These are phyloP conservation scores for Gymnopus androsaceus DNA, from an alignment of 1,284 basidiomycete genomes.

Conservation along the genomic window DNA sequence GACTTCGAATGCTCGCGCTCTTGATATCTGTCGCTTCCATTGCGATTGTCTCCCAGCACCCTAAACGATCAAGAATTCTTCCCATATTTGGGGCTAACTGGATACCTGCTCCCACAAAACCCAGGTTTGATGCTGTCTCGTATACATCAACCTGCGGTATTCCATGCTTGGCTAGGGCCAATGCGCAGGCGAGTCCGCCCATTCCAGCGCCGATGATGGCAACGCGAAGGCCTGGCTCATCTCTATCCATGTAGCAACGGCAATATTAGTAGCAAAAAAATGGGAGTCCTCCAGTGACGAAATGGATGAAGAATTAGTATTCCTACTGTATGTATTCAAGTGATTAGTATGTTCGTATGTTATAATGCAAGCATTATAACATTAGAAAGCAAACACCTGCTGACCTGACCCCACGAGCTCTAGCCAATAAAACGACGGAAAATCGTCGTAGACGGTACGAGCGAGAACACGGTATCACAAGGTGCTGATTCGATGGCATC, in stretches of 20 bases:
- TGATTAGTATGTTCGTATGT: no score
- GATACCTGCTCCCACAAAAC: slow-evolving; percentile 20
- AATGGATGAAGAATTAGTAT: no score
- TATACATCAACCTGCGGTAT: slow-evolving; percentile 18
- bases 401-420: no score
- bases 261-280: background rate
- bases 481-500: no score
- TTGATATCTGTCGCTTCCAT: slow-evolving; percentile 17
- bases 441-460: no score
- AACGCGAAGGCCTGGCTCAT: background rate
- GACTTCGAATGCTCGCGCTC: slow-evolving; percentile 14
- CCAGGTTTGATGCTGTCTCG: slow-evolving; percentile 19
- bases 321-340: no score
- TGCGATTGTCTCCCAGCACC: slow-evolving; percentile 17
- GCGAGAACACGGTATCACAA: no score
- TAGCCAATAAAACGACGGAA: no score
- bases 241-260: background rate
- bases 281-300: no score
- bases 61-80: slow-evolving; percentile 14
- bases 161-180: slow-evolving; percentile 15
- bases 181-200: slow-evolving; percentile 16
- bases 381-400: no score
- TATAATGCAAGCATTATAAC: no score
- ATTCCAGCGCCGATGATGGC: slow-evolving; percentile 12
- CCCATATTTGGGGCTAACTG: slow-evolving; percentile 20